Base-by-base conservation (phyloP, 2,329 filamentous ascomycete species). In the Exophiala oligosperma region DNA sequence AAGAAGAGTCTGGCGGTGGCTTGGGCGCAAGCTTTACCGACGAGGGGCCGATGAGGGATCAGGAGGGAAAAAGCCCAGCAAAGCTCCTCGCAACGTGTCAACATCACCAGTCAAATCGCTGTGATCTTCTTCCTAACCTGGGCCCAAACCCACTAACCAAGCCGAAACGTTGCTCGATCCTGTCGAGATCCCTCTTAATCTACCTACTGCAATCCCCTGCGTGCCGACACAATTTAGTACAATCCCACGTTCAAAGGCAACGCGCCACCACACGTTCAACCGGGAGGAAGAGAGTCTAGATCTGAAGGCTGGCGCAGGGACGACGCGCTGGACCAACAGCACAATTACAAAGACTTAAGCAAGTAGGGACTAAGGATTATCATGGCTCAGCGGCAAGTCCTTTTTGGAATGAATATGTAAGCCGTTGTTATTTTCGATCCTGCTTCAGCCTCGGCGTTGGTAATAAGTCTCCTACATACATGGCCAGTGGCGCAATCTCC, bases 321-420 rank as follows among this genome's bases (percentile, higher is more conserved):
- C 12, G n/a, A 26, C 46, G n/a, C 32, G 46, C 23, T 32, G 28
- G 24, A 48, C 28, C 46, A 48, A 26, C 46, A 26, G 46, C 26
- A 50, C 17, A 40, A 37, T 17, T 40, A 44, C 21, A 47, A 46
- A 38, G 50, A 51, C 21, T 44, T 32, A 44, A 4, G n/a, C 24
- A 28, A 14, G 26, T 48, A 29, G 37, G 28, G 51, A 17, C 46
- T 38, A 54, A 50, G 54, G 54, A 54, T 17, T 26, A 41, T 17
- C 38, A 51, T 49, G 24, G 35, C 29, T 40, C 60, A 41, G 51
- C 49, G 52, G 49, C 58, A 44, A 51, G 58, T 43, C 47, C 53
- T 63, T 17, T 65, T 57, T 60, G 59, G 56, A n/a, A n/a, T 35
- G 38, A 47, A 60, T 60, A 58, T 52, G 57, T 61, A 61, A 59